Conservation (phyloP, 352 stramenopile genomes). For the Globisporangium carolinianum region DNA sequence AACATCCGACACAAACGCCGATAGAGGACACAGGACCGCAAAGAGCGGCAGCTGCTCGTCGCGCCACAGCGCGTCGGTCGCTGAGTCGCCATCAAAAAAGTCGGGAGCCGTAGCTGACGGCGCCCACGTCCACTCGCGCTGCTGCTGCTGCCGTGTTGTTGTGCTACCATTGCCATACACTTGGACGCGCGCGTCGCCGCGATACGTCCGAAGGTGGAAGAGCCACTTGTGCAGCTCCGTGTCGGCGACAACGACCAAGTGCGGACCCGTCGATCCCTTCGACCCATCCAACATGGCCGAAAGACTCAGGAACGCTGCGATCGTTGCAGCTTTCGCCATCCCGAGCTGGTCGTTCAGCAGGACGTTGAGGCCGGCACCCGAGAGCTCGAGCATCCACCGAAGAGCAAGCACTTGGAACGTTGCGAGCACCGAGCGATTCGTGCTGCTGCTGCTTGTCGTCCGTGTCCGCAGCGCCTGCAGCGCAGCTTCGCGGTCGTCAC, state of each 20-base stretch:
- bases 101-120: not conserved
- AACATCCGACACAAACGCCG: constrained; percentile 42
- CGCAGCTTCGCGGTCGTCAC: not conserved
- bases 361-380: constrained; percentile 51
- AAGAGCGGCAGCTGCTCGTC: constrained; percentile 39
- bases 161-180: constrained; percentile 34
- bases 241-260: constrained; percentile 72
- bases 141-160: constrained; percentile 32
- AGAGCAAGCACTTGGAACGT: constrained; percentile 73
- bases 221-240: constrained; percentile 81
- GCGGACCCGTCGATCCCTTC: constrained; percentile 23
- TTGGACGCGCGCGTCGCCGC: constrained; percentile 46
- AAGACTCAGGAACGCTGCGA: constrained; percentile 67
- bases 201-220: constrained; percentile 55
- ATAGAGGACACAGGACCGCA: constrained; percentile 53
- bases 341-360: constrained; percentile 83
- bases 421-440: constrained; percentile 37
- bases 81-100: constrained; percentile 17
- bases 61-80: constrained; percentile 35
- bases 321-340: constrained; percentile 77
- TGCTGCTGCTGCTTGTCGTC: constrained; percentile 4
- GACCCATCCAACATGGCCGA: not conserved
- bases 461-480: constrained; percentile 14
- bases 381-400: constrained; percentile 78
- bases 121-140: constrained; percentile 42